Evolutionary conservation across 768 basidiomycete genomes (phyloP), one percentile per base, ranked within the genome.

Genomic region (Hericium erinaceus): DNA sequence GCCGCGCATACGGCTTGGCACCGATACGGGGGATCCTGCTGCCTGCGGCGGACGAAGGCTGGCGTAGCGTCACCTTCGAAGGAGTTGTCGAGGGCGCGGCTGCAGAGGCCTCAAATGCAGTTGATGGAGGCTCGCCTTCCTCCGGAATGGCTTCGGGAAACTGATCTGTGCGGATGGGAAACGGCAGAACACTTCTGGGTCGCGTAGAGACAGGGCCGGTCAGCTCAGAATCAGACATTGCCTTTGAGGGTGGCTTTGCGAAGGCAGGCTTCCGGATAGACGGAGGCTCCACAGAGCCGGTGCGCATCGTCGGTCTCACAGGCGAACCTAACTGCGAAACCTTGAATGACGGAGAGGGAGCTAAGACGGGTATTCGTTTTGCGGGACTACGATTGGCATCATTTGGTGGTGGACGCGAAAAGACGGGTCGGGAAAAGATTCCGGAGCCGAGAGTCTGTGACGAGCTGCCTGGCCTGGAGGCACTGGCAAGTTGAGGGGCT

Each of bases 21-120:
- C 71, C 71, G 26, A 70, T 68, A 12, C 71, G 56, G 4, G 71
- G 71, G n/a, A 72, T 72, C 57, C 63, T 68, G 55, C 71, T 72
- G 13, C 64, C 64, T 15, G 60, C 57, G n/a, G 63, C 58, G 13
- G 65, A 60, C 18, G 69, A 65, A 1, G 70, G 69, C 33, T 68
- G 68, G 26, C 68, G 62, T 26, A 70, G 37, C 13, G 46, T 60
- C 4, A 67, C 68, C 22, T 57, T 37, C 39, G 12, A 44, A 58
- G 65, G 4, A 48, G 56, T 4, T 20, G n/a, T 10, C n/a, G 57
- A 6, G 48, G 24, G 22, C 18, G 57, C 48, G 39, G 53, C 39
- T 55, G 57, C 53, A 13, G 55, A 22, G 15, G 26, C 57, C 53
- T 58, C 57, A 4, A 50, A 18, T 37, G 55, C 11, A 28, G 54